phyloP scores from a whole-genome alignment of 768 basidiomycete genomes.

The Naganishia vaughanmartiniae region DNA sequence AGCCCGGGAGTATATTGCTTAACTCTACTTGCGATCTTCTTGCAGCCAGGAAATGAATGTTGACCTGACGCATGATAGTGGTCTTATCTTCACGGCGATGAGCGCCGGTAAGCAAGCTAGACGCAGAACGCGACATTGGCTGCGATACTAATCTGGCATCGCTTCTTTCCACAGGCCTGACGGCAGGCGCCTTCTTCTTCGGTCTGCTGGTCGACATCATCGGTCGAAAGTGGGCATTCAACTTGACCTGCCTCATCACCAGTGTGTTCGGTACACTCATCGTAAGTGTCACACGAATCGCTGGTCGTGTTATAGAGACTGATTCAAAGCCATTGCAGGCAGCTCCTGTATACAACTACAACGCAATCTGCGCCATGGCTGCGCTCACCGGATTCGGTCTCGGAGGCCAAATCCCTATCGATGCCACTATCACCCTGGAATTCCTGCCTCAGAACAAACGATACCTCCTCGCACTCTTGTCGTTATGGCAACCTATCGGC shows the following conservation, averaged over 20 bases:
- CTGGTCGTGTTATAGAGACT: not conserved
- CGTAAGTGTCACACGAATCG: not conserved
- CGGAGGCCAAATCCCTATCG: conserved; percentile 54
- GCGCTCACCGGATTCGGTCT: conserved; percentile 35
- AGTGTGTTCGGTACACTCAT: conserved; percentile 45
- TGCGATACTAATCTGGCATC: conserved; percentile 15
- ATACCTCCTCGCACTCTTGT: conserved; percentile 59
- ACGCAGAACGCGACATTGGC: conserved; percentile 37
- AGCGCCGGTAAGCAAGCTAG: conserved; percentile 36
- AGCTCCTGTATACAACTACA: conserved; percentile 53
- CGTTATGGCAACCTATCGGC: conserved; percentile 56
- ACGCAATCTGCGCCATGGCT: conserved; percentile 51
- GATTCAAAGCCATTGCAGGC: conserved; percentile 31
- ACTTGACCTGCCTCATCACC: conserved; percentile 53
- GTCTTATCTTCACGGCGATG: conserved; percentile 49
- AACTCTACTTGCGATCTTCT: not conserved
- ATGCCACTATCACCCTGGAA: conserved; percentile 51
- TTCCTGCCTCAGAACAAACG: conserved; percentile 43
- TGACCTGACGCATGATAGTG: conserved; percentile 28
- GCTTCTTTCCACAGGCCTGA: conserved; percentile 20
- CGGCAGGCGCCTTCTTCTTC: conserved; percentile 33
- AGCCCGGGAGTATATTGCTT: not conserved
- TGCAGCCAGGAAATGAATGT: conserved; percentile 19
- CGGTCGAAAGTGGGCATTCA: conserved; percentile 53
- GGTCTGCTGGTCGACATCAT: conserved; percentile 41